Conservation (phyloP, 139 green algal species). For the Astrephomene gubernaculifera region DNA sequence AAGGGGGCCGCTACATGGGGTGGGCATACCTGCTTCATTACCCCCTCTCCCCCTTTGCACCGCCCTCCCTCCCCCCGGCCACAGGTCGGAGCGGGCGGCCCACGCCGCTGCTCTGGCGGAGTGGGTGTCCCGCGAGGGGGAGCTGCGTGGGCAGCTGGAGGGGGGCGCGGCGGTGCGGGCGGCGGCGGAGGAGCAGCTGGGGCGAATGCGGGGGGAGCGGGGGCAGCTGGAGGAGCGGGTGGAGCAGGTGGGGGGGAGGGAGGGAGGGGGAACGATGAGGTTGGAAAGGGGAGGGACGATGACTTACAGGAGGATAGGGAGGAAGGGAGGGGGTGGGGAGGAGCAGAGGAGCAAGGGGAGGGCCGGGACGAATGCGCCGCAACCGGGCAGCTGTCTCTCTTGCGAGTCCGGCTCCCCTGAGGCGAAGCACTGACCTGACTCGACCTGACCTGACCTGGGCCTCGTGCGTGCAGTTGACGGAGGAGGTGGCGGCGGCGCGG, state of each 20-base stretch:
- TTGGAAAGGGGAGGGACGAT: neutral
- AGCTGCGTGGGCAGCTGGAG: slow-evolving; percentile 1
- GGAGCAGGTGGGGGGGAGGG: neutral
- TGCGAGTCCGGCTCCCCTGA: too few species aligned
- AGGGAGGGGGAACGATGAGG: neutral
- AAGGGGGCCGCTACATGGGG: too few species aligned
- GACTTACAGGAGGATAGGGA: neutral
- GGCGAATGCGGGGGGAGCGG: slow-evolving; percentile 12
- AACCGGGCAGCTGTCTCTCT: neutral
- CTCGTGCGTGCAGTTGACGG: neutral
- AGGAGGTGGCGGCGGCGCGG: slow-evolving; percentile 6
- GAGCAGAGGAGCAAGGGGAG: neutral
- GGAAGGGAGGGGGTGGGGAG: neutral
- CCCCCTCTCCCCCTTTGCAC: neutral
- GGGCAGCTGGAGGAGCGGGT: slow-evolving; percentile 32
- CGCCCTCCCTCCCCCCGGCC: neutral
- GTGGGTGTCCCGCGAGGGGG: slow-evolving; percentile 6
- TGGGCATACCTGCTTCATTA: neutral
- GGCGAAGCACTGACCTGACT: neutral
- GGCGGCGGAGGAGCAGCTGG: slow-evolving; percentile 12
- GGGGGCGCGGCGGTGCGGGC: neutral
- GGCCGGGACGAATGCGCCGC: neutral
- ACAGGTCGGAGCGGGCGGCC: slow-evolving; percentile 1
- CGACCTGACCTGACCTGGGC: neutral
- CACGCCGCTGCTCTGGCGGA: neutral